These are phyloP conservation scores for Colletotrichum viniferum DNA, from an alignment of 2,329 filamentous ascomycete species.

Conservation along the genomic window DNA sequence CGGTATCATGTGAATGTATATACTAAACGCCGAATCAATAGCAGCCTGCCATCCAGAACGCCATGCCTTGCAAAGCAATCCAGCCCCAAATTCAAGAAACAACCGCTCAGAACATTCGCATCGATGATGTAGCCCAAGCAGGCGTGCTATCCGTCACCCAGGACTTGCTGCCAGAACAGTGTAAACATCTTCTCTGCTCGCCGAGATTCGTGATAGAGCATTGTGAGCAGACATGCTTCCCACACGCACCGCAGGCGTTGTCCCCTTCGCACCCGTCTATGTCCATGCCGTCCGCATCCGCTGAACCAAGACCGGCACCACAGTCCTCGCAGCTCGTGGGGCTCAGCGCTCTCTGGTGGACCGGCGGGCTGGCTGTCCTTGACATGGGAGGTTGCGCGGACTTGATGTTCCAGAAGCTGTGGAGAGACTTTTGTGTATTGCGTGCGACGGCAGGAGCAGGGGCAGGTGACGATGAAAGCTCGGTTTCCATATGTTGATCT, in stretches of 20 bases:
- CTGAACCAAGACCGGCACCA: slow-evolving; percentile 34
- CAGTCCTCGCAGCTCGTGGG: slow-evolving; percentile 60
- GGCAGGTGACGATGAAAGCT: slow-evolving; percentile 19
- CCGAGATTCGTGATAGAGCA: slow-evolving; percentile 65
- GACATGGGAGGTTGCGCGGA: slow-evolving; percentile 36
- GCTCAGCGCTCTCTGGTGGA: slow-evolving; percentile 63
- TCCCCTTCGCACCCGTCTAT: slow-evolving; percentile 36
- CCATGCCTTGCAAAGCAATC: background rate
- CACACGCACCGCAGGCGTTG: slow-evolving; percentile 52
- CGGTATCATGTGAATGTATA: background rate
- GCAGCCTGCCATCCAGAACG: background rate
- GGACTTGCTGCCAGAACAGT: slow-evolving; percentile 49
- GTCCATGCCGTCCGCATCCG: slow-evolving; percentile 38
- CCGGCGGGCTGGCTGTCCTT: slow-evolving; percentile 36
- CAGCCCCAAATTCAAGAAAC: accelerated
- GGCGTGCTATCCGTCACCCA: slow-evolving; percentile 17
- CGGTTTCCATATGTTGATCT: slow-evolving; percentile 19
- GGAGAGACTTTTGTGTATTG: slow-evolving; percentile 54
- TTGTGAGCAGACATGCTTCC: slow-evolving; percentile 61
- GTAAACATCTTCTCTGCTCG: slow-evolving; percentile 55
- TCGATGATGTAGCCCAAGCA: slow-evolving; percentile 20
- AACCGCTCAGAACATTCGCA: background rate
- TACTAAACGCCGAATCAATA: background rate
- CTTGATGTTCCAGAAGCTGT: slow-evolving; percentile 66
- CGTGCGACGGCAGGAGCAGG: slow-evolving; percentile 7